These are phyloP conservation scores for Colletotrichum cordylinicola DNA, from an alignment of 2,329 filamentous ascomycete genomes.

Conservation along the genomic window DNA sequence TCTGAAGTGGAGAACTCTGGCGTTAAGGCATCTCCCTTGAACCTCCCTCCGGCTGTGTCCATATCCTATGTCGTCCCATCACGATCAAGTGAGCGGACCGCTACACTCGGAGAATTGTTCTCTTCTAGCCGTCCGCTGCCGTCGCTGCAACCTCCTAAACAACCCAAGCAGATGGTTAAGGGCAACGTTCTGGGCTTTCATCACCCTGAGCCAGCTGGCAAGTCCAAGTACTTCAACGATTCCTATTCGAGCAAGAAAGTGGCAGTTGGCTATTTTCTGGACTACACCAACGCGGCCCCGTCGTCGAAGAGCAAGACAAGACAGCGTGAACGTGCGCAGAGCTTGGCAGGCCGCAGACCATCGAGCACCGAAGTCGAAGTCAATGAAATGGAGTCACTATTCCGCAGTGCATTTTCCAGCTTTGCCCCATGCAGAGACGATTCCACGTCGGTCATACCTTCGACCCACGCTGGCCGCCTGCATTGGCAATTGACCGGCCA, in stretches of 20 bases:
- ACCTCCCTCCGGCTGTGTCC: constrained; percentile 76
- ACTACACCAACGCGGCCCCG: constrained; percentile 70
- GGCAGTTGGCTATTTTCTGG: constrained; percentile 72
- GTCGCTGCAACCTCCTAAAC: constrained; percentile 73
- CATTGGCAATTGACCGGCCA: constrained; percentile 80
- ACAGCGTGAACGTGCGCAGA: constrained; percentile 75
- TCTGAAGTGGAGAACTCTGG: constrained; percentile 57
- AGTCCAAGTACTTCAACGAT: constrained; percentile 57
- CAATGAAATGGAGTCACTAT: constrained; percentile 75
- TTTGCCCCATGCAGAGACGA: constrained; percentile 82
- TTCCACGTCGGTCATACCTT: constrained; percentile 71
- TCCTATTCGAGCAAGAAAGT: constrained; percentile 73
- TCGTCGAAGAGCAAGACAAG: constrained; percentile 62
- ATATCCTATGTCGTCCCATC: constrained; percentile 66
- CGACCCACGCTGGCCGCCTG: constrained; percentile 69
- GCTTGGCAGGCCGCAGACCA: constrained; percentile 65
- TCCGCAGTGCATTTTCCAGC: constrained; percentile 78
- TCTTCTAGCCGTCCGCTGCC: constrained; percentile 70
- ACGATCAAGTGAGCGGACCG: constrained; percentile 50
- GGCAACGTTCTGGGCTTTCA: constrained; percentile 60
- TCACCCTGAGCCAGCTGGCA: constrained; percentile 59
- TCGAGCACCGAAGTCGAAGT: constrained; percentile 62
- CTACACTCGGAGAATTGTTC: constrained; percentile 77
- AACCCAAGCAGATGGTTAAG: constrained; percentile 73
- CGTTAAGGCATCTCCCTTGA: not conserved